phyloP scores from a whole-genome alignment of 768 basidiomycete species.

The Leccinum uliginosum region DNA sequence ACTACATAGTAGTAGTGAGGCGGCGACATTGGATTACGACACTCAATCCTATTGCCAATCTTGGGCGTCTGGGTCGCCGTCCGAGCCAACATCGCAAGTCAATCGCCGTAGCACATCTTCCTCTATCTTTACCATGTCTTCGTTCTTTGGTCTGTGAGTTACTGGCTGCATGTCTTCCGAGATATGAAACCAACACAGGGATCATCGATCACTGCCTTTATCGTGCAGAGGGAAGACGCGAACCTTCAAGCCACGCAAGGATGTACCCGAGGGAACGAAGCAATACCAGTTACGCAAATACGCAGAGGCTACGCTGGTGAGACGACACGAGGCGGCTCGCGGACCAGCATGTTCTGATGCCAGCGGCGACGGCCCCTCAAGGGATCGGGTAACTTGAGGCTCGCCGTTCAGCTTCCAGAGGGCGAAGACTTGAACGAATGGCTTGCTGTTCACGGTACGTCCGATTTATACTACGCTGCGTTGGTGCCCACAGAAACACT shows the following conservation, averaged over 20 bases:
- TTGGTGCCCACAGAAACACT: neutral
- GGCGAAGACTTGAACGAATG: constrained; percentile 98
- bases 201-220: constrained; percentile 1
- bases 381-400: constrained; percentile 93
- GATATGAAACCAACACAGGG: constrained; percentile 9
- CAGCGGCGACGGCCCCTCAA: constrained; percentile 26
- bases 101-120: constrained; percentile 6
- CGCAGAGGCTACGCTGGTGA: constrained; percentile 89
- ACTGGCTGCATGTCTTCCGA: neutral
- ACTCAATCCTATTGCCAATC: constrained; percentile 13
- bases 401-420: constrained; percentile 91
- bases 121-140: constrained; percentile 52
- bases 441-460: constrained; percentile 96
- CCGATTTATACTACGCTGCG: neutral
- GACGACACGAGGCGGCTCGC: neutral
- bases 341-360: constrained; percentile 11
- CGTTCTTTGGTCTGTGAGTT: constrained; percentile 85
- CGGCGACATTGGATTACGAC: neutral
- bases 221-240: constrained; percentile 77
- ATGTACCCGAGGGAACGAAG: constrained; percentile 93
- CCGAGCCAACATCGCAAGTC: constrained; percentile 3
- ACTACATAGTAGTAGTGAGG: neutral
- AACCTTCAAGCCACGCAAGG: constrained; percentile 95
- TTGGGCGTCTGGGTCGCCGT: neutral
- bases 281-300: constrained; percentile 98